Evolutionary conservation across 768 basidiomycete species (phyloP), one percentile per base, ranked within the genome.

Genomic region (Trametes punicea): DNA sequence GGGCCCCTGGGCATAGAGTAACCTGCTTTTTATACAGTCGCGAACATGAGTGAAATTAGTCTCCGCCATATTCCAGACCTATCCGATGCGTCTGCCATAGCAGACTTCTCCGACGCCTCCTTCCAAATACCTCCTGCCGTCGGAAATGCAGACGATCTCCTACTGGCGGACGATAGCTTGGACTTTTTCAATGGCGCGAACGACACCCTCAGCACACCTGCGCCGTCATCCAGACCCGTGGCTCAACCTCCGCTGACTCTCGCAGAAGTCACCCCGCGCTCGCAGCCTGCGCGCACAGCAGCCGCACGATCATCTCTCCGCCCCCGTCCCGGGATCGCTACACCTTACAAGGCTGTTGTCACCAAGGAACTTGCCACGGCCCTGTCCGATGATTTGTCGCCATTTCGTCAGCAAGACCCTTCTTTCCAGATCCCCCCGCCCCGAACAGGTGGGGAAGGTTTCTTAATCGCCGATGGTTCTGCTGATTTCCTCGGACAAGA

Each of bases 31-130:
- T 36, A 8, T 25, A 18, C 31, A 25, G 25, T 8, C 25, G 13
- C 16, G 13, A 21, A 4, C 7, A 56, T 60, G 60, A 56, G 34
- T 36, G 73, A 75, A 68, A 67, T 81, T 20, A 85, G 81, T 53
- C 67, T 77, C 45, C 74, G 78, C 64, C 79, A 82, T 66, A 63
- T 83, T 25, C 82, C 82, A 36, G 81, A 85, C 58, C 64, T 76
- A 47, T 80, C 79, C 23, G 75, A 78, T 59, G 62, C 69, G n/a
- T 80, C 78, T 9, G 59, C 34, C 8, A 34, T 50, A n/a, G 34
- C 65, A 67, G 81, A 84, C 59, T 66, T 77, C 51, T 80, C 80
- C 23, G 75, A 80, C 56, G 63, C 70, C 6, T 77, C 75, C 15
- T 80, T 82, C 60, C 75, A 83, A 61, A 76, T 85, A 25, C 82